Percentiles rank a stretch among this genome's conserved stretches.
Evolutionary conservation across 352 stramenopile genomes (phyloP).

Genomic region (Pythium guiyangense): DNA sequence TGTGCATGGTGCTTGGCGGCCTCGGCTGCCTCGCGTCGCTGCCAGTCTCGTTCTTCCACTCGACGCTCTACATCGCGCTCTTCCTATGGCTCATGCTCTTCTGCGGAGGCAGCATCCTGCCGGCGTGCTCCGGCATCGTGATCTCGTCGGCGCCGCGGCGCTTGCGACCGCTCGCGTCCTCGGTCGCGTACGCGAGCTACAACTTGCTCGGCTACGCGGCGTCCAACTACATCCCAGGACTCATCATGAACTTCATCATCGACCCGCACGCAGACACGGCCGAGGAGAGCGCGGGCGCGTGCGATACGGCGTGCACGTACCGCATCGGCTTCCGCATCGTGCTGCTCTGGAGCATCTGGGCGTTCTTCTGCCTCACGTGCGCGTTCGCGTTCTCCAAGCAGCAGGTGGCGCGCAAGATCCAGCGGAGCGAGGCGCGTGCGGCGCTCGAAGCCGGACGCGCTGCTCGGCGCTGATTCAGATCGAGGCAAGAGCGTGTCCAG

Average conservation of each 20-base stretch:
- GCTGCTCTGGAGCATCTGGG: conserved; percentile 64
- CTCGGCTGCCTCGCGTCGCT: conserved; percentile 42
- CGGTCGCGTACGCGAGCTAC: conserved; percentile 76
- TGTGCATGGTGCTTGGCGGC: conserved; percentile 68
- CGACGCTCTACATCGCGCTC: conserved; percentile 55
- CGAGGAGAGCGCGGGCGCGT: conserved; percentile 22
- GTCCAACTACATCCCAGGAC: conserved; percentile 79
- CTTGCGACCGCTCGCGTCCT: conserved; percentile 67
- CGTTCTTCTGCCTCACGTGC: conserved; percentile 64
- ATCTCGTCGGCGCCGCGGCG: conserved; percentile 62
- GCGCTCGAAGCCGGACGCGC: conserved; percentile 5
- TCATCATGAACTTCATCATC: conserved; percentile 84
- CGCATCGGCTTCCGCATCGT: conserved; percentile 82
- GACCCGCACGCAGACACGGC: conserved; percentile 24
- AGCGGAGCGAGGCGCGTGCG: conserved; percentile 1
- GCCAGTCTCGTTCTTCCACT: conserved; percentile 65
- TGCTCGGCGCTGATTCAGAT: not conserved
- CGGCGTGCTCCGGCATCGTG: conserved; percentile 81
- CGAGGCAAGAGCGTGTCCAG: not conserved
- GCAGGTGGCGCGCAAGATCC: conserved; percentile 5
- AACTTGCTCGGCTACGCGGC: conserved; percentile 84
- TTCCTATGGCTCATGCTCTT: conserved; percentile 87
- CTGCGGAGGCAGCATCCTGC: conserved; percentile 62
- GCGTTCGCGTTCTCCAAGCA: conserved; percentile 15
- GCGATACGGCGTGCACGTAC: conserved; percentile 75